Percentiles rank a stretch among this genome's conserved stretches.
These are phyloP conservation scores for Aspergillus sp. DNA, from an alignment of 2,329 filamentous ascomycete genomes.

Conservation along the genomic window DNA sequence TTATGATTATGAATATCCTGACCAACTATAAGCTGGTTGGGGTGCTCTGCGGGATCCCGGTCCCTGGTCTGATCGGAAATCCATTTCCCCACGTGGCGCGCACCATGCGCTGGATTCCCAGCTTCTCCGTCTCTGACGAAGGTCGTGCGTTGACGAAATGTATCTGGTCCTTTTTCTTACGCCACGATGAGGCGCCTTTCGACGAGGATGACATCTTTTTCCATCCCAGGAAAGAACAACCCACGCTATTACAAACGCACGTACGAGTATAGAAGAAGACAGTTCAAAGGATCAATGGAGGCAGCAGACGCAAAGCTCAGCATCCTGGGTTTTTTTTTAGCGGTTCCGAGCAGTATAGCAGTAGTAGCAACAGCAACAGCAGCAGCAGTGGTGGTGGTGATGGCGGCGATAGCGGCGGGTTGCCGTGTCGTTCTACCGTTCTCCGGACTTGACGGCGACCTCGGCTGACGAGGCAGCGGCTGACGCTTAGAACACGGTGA, in stretches of 20 bases:
- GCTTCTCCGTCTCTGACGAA: conserved; percentile 19
- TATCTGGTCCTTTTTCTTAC: conserved; percentile 17
- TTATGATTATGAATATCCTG: too few species aligned
- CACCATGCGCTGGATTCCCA: conserved; percentile 22
- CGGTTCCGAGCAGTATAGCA: too few species aligned
- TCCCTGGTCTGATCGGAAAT: conserved; percentile 29
- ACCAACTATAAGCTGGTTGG: too few species aligned
- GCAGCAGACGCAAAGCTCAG: conserved; percentile 8
- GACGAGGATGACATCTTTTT: not conserved
- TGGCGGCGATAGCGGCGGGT: too few species aligned
- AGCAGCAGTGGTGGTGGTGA: too few species aligned
- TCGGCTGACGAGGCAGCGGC: too few species aligned
- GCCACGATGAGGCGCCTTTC: conserved; percentile 3
- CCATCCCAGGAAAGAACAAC: not conserved
- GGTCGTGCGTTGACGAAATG: conserved; percentile 29
- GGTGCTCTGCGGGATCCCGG: not conserved
- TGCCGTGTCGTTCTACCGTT: too few species aligned
- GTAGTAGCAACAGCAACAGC: too few species aligned
- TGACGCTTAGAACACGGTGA: too few species aligned
- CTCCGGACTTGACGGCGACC: too few species aligned
- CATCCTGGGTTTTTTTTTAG: conserved; percentile 14
- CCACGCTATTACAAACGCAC: not conserved
- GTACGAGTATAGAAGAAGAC: not conserved
- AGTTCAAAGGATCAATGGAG: not conserved
- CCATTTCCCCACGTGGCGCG: conserved; percentile 30